Evolutionary conservation across 441 rosid species (phyloP), one percentile per base, ranked within the genome.

Genomic region (Syzygium malaccense): DNA sequence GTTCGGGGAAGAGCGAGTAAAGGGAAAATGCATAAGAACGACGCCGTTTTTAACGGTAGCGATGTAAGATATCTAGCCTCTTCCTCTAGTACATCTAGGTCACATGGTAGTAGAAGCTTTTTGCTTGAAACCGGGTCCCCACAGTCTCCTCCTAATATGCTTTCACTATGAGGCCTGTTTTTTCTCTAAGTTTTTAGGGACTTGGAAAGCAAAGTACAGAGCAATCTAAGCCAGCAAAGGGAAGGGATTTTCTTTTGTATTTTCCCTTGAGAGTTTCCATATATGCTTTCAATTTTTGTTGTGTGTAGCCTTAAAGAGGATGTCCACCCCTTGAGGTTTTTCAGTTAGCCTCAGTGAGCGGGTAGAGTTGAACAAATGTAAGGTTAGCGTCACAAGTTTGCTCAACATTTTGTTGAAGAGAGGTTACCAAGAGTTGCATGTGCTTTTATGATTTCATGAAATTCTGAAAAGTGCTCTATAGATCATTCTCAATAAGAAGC

Each of bases 61-160:
- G 98, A 96, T 87, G 97, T 91, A 71, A 93, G 96, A 87, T 93
- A 91, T 89, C 95, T 97, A 79, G 96, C 98, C 71, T 97, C 99
- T 88, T 96, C 99, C 30, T 96, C 99, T 14, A 97, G 99, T 89
- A 98, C 99, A 83, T 93, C 99, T 30, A 93, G 98, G 91, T 98
- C 99, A 20, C 95, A 95, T 94, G 96, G 99, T 83, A 97, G 99
- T 90, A 89, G 98, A 91, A 98, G 97, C 92, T 94, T 95, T 91
- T 90, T 98, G 89, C 97, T 98, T 15, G 99, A 96, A 91, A 93
- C 92, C 41, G 96, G 97, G 32, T 97, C 99, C 26, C 99, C 99
- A 25, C 99, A 96, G 56, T 98, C 99, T 92, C 98, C 97, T 60
- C 90, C 93, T 45, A 94, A 94, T 87, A 87, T 93, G 62, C 93